Evolutionary conservation across 768 basidiomycete genomes (phyloP).

Genomic region (Podaxis sp.): DNA sequence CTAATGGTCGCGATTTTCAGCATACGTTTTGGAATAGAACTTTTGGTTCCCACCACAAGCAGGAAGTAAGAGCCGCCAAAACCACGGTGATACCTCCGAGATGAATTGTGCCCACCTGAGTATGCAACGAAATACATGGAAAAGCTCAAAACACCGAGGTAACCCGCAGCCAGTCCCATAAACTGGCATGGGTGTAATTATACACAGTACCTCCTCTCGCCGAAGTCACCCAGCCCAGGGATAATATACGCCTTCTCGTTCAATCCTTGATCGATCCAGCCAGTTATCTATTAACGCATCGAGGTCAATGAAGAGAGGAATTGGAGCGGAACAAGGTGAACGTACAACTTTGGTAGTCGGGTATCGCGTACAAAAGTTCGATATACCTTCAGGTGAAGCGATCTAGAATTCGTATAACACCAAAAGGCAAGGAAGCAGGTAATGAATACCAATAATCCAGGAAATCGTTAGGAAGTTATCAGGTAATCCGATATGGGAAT

Average conservation of each 20-base stretch:
- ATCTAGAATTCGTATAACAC: conserved; percentile 48
- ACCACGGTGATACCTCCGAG: no score
- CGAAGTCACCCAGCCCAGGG: conserved; percentile 97
- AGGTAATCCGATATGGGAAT: background rate
- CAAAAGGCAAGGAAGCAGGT: conserved; percentile 2
- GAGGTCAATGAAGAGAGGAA: background rate
- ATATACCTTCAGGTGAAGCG: conserved; percentile 87
- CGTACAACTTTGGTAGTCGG: conserved; percentile 78
- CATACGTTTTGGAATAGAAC: no score
- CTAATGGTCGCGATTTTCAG: no score
- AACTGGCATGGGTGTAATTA: background rate
- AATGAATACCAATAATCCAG: background rate
- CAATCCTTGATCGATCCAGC: conserved; percentile 92
- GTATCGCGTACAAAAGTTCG: conserved; percentile 72
- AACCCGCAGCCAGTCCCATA: background rate
- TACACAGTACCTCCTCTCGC: conserved; percentile 70
- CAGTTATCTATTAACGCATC: conserved; percentile 64
- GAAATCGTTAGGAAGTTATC: no score
- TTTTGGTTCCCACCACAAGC: no score
- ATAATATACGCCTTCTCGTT: conserved; percentile 91
- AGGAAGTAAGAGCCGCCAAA: no score
- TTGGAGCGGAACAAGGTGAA: conserved; percentile 14
- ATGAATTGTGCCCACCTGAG: no score
- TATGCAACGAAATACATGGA: no score
- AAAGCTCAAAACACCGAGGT: background rate